A percentile compares a stretch with the other conserved stretches of the same genome.
Conservation (phyloP, 2,329 filamentous ascomycete species). For the Curvularia verruculosa region DNA sequence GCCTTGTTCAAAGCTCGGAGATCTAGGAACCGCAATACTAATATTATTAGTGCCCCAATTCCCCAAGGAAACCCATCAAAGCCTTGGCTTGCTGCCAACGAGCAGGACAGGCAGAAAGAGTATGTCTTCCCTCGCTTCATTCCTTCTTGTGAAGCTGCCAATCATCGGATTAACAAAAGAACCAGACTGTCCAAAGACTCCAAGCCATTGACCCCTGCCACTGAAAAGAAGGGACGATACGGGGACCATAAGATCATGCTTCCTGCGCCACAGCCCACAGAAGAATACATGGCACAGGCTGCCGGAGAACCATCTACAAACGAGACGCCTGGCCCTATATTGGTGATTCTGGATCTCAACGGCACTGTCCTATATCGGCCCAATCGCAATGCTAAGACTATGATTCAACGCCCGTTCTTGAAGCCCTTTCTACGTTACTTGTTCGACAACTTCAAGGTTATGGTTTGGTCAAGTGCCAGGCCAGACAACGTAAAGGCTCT, state of each 20-base stretch:
- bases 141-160: neutral
- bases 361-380: conserved; percentile 83
- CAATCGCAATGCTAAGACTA: conserved; percentile 54
- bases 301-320: conserved; percentile 43
- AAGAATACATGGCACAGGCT: conserved; percentile 66
- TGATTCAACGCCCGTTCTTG: conserved; percentile 72
- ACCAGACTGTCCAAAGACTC: conserved; percentile 17
- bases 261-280: conserved; percentile 64
- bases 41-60: conserved; percentile 24
- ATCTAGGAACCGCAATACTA: conserved; percentile 22
- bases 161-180: conserved; percentile 31
- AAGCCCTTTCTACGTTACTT: conserved; percentile 73
- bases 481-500: conserved; percentile 74
- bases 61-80: conserved; percentile 23
- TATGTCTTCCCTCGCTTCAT: conserved; percentile 25
- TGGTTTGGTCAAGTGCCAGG: conserved; percentile 89
- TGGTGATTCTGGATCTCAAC: conserved; percentile 91
- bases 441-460: conserved; percentile 75
- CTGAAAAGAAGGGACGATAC: conserved; percentile 24
- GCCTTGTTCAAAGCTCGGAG: conserved; percentile 18
- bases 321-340: conserved; percentile 64
- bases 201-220: conserved; percentile 1
- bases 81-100: conserved; percentile 18
- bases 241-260: conserved; percentile 40
- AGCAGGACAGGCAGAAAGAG: conserved; percentile 24